Evolutionary conservation across 768 basidiomycete species (phyloP), one percentile per base, ranked within the genome.

Genomic region (Leccinum barrowsii): DNA sequence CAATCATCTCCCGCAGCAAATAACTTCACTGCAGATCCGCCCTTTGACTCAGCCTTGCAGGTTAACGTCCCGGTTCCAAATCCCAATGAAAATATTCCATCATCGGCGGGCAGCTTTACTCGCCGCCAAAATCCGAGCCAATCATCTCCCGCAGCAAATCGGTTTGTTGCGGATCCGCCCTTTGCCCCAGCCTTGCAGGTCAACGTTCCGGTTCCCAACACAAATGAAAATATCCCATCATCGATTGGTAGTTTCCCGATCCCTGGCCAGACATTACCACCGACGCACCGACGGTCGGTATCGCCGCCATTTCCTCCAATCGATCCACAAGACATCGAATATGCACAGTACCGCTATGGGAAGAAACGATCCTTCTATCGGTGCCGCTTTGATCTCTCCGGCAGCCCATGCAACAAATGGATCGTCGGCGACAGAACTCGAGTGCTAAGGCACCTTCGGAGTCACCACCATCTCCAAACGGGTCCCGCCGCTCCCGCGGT

Each of bases 401-500:
- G 64, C 2, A 64, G 58, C 46, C 67, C 68, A 6, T 72, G 70
- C 52, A 66, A 64, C 37, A 58, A 58, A 44, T 69, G 63, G 58
- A 63, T 72, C 22, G 59, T 67, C 37, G 70, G 70, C 7, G 68
- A 72, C 32, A 54, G 70, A 28, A 56, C 60, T 13, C 62, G 63
- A 24, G 63, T 72, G 0, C 64, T 70, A 17, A 61, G 62, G 24
- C 70, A 72, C 55, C 72, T 72, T 19, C 70, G 72, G 7, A 61
- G 54, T 12, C 40, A 66, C 51, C 70, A 72, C 21, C 64, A 49
- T 28, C 60, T 66, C 8, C 59, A 66, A 13, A 64, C 54, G 0
- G 64, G 58, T 17, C 58, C 63, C 10, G 55, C 64, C 5, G 4
- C n/a, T 13, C 59, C 62, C 12, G 61, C 64, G 2, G 0, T 21